Evolutionary conservation across 768 basidiomycete species (phyloP).

Genomic region (Tricholoma sp.): DNA sequence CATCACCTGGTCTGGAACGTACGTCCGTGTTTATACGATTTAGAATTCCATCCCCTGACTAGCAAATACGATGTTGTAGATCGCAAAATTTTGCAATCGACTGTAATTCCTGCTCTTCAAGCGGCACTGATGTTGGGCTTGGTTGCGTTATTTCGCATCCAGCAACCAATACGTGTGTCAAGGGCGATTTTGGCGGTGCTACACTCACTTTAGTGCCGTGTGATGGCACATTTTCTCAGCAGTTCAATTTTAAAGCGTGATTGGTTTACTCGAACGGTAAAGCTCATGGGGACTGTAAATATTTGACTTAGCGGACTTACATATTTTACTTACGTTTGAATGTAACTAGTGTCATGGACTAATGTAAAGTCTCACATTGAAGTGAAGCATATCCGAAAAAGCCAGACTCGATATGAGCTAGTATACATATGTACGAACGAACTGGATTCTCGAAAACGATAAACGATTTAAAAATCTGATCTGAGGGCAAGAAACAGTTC

Average conservation of each 20-base stretch:
- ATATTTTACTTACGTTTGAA: too few relatives aligned
- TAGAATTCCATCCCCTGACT: not conserved
- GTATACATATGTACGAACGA: too few relatives aligned
- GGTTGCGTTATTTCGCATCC: constrained; percentile 1
- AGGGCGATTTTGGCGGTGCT: not conserved
- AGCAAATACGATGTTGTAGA: not conserved
- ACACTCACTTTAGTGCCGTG: not conserved
- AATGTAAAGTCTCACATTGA: too few relatives aligned
- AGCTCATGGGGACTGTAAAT: too few relatives aligned
- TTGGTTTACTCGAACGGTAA: too few relatives aligned
- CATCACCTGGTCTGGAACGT: not conserved
- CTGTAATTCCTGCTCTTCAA: not conserved
- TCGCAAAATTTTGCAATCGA: constrained; percentile 1
- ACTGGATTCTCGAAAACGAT: too few relatives aligned
- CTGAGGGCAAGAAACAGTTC: too few relatives aligned
- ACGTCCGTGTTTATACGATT: not conserved
- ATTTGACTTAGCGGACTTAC: too few relatives aligned
- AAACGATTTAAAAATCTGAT: too few relatives aligned
- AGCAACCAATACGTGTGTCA: constrained; percentile 1
- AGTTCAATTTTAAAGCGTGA: not conserved
- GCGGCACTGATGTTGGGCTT: not conserved
- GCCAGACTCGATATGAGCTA: too few relatives aligned
- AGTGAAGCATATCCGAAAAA: too few relatives aligned
- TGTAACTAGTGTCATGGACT: too few relatives aligned
- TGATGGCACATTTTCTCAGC: constrained; percentile 1